Conservation (phyloP, 371 early-diverging fungal species). For the Mortierella polycephala region DNA sequence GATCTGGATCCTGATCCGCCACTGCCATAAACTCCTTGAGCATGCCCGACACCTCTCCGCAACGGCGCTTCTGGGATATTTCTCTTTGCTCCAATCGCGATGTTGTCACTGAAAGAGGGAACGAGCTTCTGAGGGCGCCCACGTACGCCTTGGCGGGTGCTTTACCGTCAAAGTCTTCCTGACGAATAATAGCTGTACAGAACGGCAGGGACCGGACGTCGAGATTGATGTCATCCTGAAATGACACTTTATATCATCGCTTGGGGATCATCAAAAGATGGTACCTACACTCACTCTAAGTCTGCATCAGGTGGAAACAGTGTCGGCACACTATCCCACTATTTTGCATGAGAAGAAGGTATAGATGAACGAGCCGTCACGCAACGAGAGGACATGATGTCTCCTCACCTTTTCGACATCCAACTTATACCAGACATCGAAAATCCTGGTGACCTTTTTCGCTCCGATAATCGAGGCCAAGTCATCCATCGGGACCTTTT, state of each 20-base stretch:
- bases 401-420: background rate
- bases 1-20: constrained; percentile 69
- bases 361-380: constrained; percentile 11
- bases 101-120: constrained; percentile 81
- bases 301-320: constrained; percentile 53
- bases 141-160: constrained; percentile 87
- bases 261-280: constrained; percentile 73
- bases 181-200: background rate
- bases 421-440: background rate
- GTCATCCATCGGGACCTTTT: no score
- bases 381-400: constrained; percentile 14
- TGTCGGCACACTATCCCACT: constrained; percentile 17
- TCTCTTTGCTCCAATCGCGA: constrained; percentile 81
- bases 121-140: constrained; percentile 86
- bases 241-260: constrained; percentile 96
- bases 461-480: background rate
- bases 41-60: constrained; percentile 83
- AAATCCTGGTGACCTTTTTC: background rate
- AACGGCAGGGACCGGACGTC: constrained; percentile 40
- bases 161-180: constrained; percentile 53
- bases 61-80: constrained; percentile 81
- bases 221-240: constrained; percentile 88
- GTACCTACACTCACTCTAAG: constrained; percentile 56
- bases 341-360: constrained; percentile 13
- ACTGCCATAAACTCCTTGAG: constrained; percentile 81